Evolutionary conservation across 805 yeast species (phyloP).

Genomic region (Metschnikowia lochheadii): DNA sequence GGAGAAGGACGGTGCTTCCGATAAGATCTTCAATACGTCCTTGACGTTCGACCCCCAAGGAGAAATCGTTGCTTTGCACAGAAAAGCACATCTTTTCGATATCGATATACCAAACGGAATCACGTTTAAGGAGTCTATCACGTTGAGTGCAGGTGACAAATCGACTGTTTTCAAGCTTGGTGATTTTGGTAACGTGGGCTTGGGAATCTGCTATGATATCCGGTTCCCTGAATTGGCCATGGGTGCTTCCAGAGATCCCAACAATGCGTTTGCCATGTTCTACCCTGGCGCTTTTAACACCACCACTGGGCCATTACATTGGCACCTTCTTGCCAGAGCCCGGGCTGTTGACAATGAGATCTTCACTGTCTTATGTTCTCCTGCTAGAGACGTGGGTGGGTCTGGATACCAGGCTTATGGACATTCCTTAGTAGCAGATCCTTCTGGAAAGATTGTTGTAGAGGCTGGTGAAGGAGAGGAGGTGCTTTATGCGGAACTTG

Average conservation of each 20-base stretch:
- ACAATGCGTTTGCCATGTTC: conserved; percentile 68
- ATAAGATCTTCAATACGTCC: conserved; percentile 63
- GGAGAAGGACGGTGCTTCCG: conserved; percentile 46
- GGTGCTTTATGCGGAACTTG: conserved; percentile 69
- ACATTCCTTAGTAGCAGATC: conserved; percentile 61
- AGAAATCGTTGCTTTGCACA: conserved; percentile 75
- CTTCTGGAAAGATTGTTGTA: conserved; percentile 54
- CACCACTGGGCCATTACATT: conserved; percentile 78
- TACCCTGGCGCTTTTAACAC: conserved; percentile 86
- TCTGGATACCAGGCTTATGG: conserved; percentile 61
- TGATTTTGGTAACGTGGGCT: conserved; percentile 53
- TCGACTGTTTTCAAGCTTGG: conserved; percentile 72
- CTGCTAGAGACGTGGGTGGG: conserved; percentile 69
- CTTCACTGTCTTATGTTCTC: conserved; percentile 77
- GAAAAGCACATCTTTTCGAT: conserved; percentile 89
- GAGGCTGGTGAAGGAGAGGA: conserved; percentile 81
- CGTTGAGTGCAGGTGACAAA: conserved; percentile 73
- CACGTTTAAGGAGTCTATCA: conserved; percentile 75
- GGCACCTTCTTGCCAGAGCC: conserved; percentile 71
- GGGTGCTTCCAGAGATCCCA: conserved; percentile 56
- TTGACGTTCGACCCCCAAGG: conserved; percentile 71
- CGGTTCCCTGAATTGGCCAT: conserved; percentile 76
- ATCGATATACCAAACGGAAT: conserved; percentile 90
- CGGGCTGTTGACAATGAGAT: conserved; percentile 61
- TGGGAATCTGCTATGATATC: conserved; percentile 82